Conservation (phyloP, 2,329 filamentous ascomycete genomes). For the Alternaria metachromatica region DNA sequence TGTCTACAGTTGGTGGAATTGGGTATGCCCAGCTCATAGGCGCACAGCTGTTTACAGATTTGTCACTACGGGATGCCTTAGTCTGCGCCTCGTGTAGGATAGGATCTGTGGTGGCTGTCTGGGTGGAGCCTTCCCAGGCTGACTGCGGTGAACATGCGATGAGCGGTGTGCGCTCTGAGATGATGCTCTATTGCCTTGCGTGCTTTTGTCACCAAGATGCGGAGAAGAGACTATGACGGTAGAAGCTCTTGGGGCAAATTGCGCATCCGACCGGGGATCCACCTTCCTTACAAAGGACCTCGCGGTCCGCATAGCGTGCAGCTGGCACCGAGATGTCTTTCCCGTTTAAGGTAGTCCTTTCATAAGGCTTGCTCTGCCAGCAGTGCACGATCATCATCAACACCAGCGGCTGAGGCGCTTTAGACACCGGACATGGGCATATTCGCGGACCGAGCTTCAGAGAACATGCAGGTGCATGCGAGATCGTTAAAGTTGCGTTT, state of each 20-base stretch:
- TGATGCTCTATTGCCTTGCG: background rate
- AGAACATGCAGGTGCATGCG: slow-evolving; percentile 9
- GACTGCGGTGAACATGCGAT: background rate
- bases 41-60: background rate
- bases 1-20: background rate
- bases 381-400: background rate
- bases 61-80: slow-evolving; percentile 3
- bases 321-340: background rate
- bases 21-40: background rate
- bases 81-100: background rate
- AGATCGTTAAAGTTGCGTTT: slow-evolving; percentile 21
- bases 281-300: background rate
- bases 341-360: background rate
- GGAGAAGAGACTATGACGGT: background rate
- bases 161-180: background rate
- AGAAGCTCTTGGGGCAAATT: background rate
- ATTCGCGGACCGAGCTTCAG: slow-evolving; percentile 4
- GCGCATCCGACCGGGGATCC: background rate
- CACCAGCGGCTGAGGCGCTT: background rate
- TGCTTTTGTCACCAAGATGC: background rate
- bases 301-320: background rate
- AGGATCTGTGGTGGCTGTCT: background rate
- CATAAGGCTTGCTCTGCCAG: background rate
- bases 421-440: background rate
- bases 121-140: background rate